phyloP scores from a whole-genome alignment of 2,329 filamentous ascomycete species.

The Aspergillus sp. region DNA sequence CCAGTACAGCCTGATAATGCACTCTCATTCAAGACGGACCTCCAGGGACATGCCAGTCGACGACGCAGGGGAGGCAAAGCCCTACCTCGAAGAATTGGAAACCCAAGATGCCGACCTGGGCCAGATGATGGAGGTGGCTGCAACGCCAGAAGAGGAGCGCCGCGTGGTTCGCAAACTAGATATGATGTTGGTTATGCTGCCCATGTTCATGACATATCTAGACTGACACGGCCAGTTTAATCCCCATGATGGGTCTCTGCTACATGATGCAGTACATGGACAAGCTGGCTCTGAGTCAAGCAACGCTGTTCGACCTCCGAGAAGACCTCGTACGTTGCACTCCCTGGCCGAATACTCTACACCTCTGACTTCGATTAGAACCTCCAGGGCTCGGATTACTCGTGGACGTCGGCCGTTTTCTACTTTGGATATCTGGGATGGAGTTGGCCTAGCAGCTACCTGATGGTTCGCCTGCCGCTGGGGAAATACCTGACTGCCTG shows the following conservation, averaged over 20 bases:
- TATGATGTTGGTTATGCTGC: conserved; percentile 17
- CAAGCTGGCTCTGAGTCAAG: conserved; percentile 31
- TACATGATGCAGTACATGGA: conserved; percentile 34
- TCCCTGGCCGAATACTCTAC: not conserved
- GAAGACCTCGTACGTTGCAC: conserved; percentile 17
- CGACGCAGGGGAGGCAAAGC: too few relatives aligned
- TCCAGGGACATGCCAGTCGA: too few relatives aligned
- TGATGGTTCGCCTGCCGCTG: conserved; percentile 35
- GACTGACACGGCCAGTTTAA: conserved; percentile 16
- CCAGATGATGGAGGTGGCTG: conserved; percentile 23
- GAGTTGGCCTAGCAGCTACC: conserved; percentile 40
- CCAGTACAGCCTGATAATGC: too few relatives aligned
- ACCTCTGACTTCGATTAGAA: not conserved
- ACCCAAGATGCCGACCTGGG: conserved; percentile 28
- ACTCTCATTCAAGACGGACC: too few relatives aligned
- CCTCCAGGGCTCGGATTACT: conserved; percentile 21
- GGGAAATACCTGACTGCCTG: conserved; percentile 29
- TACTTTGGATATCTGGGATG: conserved; percentile 39
- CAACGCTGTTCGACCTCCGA: conserved; percentile 28
- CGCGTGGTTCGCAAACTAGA: conserved; percentile 30
- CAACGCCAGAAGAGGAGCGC: conserved; percentile 24
- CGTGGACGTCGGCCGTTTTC: conserved; percentile 33
- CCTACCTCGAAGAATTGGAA: too few relatives aligned
- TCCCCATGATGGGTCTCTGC: conserved; percentile 29
- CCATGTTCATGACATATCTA: not conserved